Evolutionary conservation across 805 yeast genomes (phyloP), one percentile per base, ranked within the genome.

Genomic region (Candida orba): DNA sequence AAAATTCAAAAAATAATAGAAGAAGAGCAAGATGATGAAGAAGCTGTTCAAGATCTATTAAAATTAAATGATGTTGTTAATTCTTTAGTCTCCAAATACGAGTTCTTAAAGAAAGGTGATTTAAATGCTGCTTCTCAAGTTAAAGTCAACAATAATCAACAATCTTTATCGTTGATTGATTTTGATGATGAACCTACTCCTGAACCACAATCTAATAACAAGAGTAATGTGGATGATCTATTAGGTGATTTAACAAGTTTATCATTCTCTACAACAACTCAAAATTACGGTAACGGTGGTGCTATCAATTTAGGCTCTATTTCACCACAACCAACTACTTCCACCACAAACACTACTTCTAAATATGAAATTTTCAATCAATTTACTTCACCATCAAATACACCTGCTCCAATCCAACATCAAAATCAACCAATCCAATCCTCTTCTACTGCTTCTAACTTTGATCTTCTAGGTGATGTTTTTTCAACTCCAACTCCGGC

Each of bases 1-100:
- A 88, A 84, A 54, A 76, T 93, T 52, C 84, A 84, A 60, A 83
- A 81, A 53, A 84, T 93, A 53, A 78, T 87, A 48, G 83, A 78
- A 55, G 95, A 88, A 56, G 95, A 87, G 56, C 75, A 76, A 32
- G 81, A 79, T 22, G 79, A 79, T 49, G 85, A 81, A 56, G 79
- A 69, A 7, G 75, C 84, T 9, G 84, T 87, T 31, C 71, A 69
- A 40, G 80, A 78, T 46, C 66, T 93, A 42, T 68, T 86, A 41
- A 70, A 69, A 31, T 69, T 93, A 45, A 86, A 87, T 62, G 96
- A 87, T 59, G 75, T 75, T 43, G 81, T 90, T 49, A 82, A 86
- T 59, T 69, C 75, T 6, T 73, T 88, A 41, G 63, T 88, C 41
- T 71, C 72, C 35, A 87, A 85, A 64, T 87, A 76, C 64, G 76